These are phyloP conservation scores for Mycena leptocephala DNA, from an alignment of 768 basidiomycete genomes.

Conservation along the genomic window DNA sequence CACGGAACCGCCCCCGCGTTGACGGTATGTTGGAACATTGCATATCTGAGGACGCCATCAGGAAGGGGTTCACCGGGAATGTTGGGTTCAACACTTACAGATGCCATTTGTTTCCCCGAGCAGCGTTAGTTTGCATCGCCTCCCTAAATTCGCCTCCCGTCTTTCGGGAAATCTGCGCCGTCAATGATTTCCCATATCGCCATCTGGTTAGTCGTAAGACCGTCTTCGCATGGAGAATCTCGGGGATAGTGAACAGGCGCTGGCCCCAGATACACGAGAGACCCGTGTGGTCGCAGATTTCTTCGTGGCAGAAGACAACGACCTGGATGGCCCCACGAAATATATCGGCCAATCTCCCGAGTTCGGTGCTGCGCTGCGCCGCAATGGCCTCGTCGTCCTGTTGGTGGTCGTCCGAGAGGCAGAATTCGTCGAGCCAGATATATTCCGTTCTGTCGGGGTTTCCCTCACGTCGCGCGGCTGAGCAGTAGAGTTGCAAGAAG, in stretches of 20 bases:
- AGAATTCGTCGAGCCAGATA: constrained; percentile 29
- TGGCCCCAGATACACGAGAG: constrained; percentile 31
- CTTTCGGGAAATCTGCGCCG: background rate
- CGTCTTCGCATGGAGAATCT: constrained; percentile 13
- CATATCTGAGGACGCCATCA: background rate
- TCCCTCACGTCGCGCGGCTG: background rate
- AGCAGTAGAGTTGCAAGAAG: constrained; percentile 9
- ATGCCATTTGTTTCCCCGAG: constrained; percentile 5
- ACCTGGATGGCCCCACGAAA: constrained; percentile 29
- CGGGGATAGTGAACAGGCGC: constrained; percentile 26
- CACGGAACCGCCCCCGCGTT: constrained; percentile 23
- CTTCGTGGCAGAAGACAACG: constrained; percentile 33
- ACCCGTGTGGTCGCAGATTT: constrained; percentile 29
- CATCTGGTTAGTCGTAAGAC: background rate
- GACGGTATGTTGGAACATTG: constrained; percentile 18
- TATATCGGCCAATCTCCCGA: constrained; percentile 34
- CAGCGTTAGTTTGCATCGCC: constrained; percentile 4
- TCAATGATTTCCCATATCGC: background rate
- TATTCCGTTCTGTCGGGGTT: constrained; percentile 1
- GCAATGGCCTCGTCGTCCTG: background rate
- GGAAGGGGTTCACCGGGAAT: background rate
- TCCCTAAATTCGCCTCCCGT: background rate
- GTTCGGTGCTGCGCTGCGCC: background rate
- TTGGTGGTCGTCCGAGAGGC: background rate
- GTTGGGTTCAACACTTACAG: background rate